Base-by-base conservation (phyloP, 116 monocot genomes). In the Zostera marina region DNA sequence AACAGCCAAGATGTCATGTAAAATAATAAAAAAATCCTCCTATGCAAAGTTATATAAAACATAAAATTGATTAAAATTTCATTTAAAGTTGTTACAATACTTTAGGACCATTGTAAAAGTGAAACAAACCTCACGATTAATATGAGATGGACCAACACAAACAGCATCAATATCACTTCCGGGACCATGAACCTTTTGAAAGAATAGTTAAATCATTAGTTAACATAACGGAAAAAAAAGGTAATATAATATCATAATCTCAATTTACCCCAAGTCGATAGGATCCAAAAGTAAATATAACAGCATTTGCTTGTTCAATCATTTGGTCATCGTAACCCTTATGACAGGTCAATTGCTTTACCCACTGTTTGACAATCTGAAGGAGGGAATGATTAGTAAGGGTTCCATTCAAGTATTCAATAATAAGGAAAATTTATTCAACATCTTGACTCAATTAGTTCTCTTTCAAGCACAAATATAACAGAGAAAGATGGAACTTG, bases 111-210 rank as follows among this genome's bases (percentile, higher is more conserved):
- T 51, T 42, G 19, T 44, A 22, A 20, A 59, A 21, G 41, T 20
- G 6, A 23, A 22, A 43, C 22, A 56, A 52, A 98, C 96, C 89
- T 98, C 96, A 42, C 89, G 77, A 52, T 83, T 98, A 40, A 98
- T 83, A 78, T 98, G 89, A n/a, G 96, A 98, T 48, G 96, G 96
- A 39, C 96, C 96, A 60, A 98, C 65, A 68, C 96, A 98, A 13
- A 98, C 80, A 24, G 96, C 78, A 73, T 98, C 96, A 68, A 89
- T 80, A 22, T 98, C 96, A 46, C 90, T 80, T 25, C 90, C 86
- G 39, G 90, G 96, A 53, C 89, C 96, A 74, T 98, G 85, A 53
- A 98, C 96, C 96, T 98, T 65, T 11, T 53, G 41, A 9, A 21
- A 39, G 17, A 42, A 42, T 41, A 15, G 19, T 42, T 54, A 59